Evolutionary conservation across 1,139 yeast species (phyloP).

Genomic region (Debaryomycetaceae sp.): DNA sequence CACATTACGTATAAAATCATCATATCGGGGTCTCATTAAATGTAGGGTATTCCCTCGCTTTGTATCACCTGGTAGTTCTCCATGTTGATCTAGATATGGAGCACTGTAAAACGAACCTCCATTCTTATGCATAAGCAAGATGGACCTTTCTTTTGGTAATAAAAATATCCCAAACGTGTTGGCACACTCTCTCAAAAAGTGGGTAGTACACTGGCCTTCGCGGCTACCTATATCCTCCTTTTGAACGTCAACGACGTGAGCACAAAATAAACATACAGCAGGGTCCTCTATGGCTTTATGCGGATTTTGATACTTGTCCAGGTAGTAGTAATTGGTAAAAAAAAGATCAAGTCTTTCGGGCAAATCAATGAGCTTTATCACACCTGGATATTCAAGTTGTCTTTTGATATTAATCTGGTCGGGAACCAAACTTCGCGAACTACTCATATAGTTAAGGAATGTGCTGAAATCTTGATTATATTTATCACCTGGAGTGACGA

Average conservation of each 20-base stretch:
- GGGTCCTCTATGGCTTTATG: conserved; percentile 60
- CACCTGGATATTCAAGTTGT: conserved; percentile 63
- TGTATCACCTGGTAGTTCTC: conserved; percentile 75
- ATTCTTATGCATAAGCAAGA: conserved; percentile 59
- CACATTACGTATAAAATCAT: conserved; percentile 58
- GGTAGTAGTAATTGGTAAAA: conserved; percentile 56
- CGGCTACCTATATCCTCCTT: conserved; percentile 47
- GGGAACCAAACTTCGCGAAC: conserved; percentile 2
- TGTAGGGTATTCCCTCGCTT: conserved; percentile 73
- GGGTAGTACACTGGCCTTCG: conserved; percentile 69
- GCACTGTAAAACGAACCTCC: conserved; percentile 84
- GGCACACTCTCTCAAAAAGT: conserved; percentile 61
- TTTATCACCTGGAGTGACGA: conserved; percentile 8
- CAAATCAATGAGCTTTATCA: conserved; percentile 52
- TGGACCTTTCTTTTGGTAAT: conserved; percentile 70
- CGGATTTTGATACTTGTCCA: conserved; percentile 39
- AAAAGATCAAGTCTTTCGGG: conserved; percentile 72
- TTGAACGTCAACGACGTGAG: conserved; percentile 65
- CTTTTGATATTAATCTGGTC: conserved; percentile 13
- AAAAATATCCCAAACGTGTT: conserved; percentile 74
- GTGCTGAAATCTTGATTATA: conserved; percentile 17
- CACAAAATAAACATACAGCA: conserved; percentile 85
- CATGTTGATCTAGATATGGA: conserved; percentile 84
- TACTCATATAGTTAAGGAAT: conserved; percentile 14
- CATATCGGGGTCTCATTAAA: conserved; percentile 61